Evolutionary conservation across 2,329 filamentous ascomycete species (phyloP).

Genomic region (Cordyceps cateniannulata): DNA sequence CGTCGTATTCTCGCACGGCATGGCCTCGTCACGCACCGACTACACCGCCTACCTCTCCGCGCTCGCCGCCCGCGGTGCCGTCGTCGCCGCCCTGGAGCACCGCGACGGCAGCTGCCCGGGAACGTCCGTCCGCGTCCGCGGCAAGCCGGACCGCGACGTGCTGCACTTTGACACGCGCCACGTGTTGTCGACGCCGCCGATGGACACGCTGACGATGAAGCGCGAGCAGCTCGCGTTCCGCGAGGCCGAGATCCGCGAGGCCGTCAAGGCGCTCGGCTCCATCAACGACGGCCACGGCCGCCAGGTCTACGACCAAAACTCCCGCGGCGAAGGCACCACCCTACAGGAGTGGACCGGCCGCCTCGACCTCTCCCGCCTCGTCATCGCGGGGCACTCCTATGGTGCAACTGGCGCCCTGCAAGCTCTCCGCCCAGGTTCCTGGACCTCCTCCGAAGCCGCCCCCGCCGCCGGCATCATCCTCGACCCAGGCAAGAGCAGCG

Average conservation of each 20-base stretch:
- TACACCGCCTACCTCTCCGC: slow-evolving; percentile 47
- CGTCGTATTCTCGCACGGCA: slow-evolving; percentile 47
- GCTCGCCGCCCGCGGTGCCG: slow-evolving; percentile 41
- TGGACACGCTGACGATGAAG: slow-evolving; percentile 35
- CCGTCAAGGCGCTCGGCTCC: slow-evolving; percentile 32
- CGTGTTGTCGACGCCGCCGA: slow-evolving; percentile 22
- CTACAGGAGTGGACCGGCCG: slow-evolving; percentile 45
- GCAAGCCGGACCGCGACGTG: slow-evolving; percentile 22
- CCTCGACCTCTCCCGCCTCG: slow-evolving; percentile 46
- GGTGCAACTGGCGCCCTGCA: slow-evolving; percentile 59
- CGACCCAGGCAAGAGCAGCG: slow-evolving; percentile 60
- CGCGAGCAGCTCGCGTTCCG: slow-evolving; percentile 42
- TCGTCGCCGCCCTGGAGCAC: slow-evolving; percentile 46
- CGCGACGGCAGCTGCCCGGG: slow-evolving; percentile 46
- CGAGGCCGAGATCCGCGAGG: slow-evolving; percentile 42
- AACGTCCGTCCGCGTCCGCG: slow-evolving; percentile 29
- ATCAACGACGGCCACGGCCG: slow-evolving; percentile 35
- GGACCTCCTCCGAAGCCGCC: slow-evolving; percentile 9
- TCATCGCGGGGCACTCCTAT: slow-evolving; percentile 58
- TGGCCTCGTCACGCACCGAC: slow-evolving; percentile 42
- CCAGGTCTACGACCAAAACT: slow-evolving; percentile 33
- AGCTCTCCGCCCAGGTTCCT: slow-evolving; percentile 38
- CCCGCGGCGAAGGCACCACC: slow-evolving; percentile 38
- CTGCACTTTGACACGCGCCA: slow-evolving; percentile 32
- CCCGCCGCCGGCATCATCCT: slow-evolving; percentile 52